Percentiles rank a stretch among this genome's conserved stretches.
These are phyloP conservation scores for Chlorella sp. DNA, from an alignment of 139 green algal genomes.

Conservation along the genomic window DNA sequence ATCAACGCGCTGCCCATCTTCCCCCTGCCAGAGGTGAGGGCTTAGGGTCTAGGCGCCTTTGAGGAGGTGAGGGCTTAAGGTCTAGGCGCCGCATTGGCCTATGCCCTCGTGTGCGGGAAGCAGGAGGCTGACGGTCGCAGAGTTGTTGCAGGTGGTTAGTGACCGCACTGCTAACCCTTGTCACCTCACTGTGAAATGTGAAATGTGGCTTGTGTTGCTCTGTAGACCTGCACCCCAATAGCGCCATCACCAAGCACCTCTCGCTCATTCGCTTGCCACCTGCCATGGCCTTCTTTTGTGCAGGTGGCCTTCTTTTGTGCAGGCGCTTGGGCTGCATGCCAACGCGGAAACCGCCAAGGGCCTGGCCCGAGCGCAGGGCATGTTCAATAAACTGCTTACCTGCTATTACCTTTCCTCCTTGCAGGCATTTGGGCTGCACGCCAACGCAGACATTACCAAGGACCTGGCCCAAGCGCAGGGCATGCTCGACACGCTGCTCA, in stretches of 20 bases:
- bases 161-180: too few relatives aligned
- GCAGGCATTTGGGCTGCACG: conserved; percentile 60
- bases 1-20: conserved; percentile 51
- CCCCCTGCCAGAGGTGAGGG: conserved; percentile 39
- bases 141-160: too few relatives aligned
- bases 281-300: too few relatives aligned
- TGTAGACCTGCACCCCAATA: conserved; percentile 74
- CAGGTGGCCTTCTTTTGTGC: too few relatives aligned
- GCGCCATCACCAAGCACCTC: conserved; percentile 65
- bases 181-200: conserved; percentile 15
- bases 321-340: conserved; percentile 64
- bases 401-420: too few relatives aligned
- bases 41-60: too few relatives aligned
- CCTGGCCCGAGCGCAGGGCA: conserved; percentile 21
- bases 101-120: too few relatives aligned
- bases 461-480: conserved; percentile 26
- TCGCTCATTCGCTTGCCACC: conserved; percentile 8
- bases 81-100: too few relatives aligned
- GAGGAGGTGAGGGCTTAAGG: too few relatives aligned
- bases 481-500: conserved; percentile 56
- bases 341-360: conserved; percentile 74
- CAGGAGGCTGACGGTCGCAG: too few relatives aligned
- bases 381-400: too few relatives aligned
- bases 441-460: conserved; percentile 66
- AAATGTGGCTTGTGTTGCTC: too few relatives aligned